phyloP scores from a whole-genome alignment of 2,329 filamentous ascomycete genomes.

The Neophaeococcomyces aloes region DNA sequence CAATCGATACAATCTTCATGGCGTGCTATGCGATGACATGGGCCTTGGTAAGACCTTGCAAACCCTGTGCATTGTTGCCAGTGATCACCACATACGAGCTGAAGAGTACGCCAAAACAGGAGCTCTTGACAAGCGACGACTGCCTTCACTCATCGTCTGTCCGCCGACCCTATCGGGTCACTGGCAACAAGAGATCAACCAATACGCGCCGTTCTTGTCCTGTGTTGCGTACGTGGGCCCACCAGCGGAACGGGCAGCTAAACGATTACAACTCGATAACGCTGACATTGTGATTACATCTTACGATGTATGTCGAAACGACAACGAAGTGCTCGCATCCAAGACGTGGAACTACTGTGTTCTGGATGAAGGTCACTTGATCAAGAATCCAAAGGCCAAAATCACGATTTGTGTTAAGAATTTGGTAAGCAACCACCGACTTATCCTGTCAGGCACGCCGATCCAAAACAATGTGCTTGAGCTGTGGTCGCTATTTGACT shows the following conservation, averaged over 20 bases:
- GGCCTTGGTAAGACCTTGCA: slow-evolving; percentile 95
- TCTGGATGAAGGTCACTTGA: slow-evolving; percentile 91
- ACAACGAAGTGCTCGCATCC: slow-evolving; percentile 70
- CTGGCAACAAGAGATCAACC: slow-evolving; percentile 96
- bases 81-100: slow-evolving; percentile 86
- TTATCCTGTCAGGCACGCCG: slow-evolving; percentile 92
- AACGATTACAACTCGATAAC: slow-evolving; percentile 58
- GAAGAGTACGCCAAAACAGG: slow-evolving; percentile 80
- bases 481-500: slow-evolving; percentile 96
- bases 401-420: slow-evolving; percentile 87
- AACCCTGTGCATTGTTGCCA: slow-evolving; percentile 94
- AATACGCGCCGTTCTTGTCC: slow-evolving; percentile 87
- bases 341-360: slow-evolving; percentile 97
- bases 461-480: slow-evolving; percentile 98
- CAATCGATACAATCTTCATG: slow-evolving; percentile 94
- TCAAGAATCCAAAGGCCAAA: slow-evolving; percentile 98
- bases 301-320: slow-evolving; percentile 95
- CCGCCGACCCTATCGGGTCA: slow-evolving; percentile 93
- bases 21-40: slow-evolving; percentile 98
- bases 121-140: slow-evolving; percentile 61
- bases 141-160: slow-evolving; percentile 91
- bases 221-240: slow-evolving; percentile 87
- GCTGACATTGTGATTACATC: slow-evolving; percentile 95
- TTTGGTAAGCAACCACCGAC: slow-evolving; percentile 78
- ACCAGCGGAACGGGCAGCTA: slow-evolving; percentile 63